Base-by-base conservation (phyloP, 805 yeast species). In the Metschnikowia kofuensis region DNA sequence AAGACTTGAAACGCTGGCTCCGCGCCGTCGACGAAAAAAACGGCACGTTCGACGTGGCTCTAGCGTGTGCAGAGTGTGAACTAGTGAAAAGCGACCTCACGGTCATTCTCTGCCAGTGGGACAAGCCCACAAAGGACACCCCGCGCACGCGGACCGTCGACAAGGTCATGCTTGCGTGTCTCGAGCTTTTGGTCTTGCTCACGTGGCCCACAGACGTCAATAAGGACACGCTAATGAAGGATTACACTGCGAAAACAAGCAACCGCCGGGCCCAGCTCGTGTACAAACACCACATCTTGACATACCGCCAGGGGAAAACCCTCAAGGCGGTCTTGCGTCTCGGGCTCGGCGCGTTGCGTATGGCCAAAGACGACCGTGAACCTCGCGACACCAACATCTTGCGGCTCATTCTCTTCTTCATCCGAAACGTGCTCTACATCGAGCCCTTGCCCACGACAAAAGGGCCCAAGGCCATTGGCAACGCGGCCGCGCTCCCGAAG, bases 1-100 rank as follows among this genome's bases (percentile, higher is more conserved):
- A 87, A 57, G 99, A 94, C 67, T 67, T 94, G 52, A 89, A 89
- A 63, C 76, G 87, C 57, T 92, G 98, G 97, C 78, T 94, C 46
- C 83, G 82, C 55, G 75, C 85, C 1, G 91, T 88, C 40, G 98
- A 92, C 65, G 94, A 88, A 48, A 76, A 76, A 38, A 76, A 80
- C 45, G 75, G 80, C 45, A 74, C 84, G 13, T 84, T 83, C 75
- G 89, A 85, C 51, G 97, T 92, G 6, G 96, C 96, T 0, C 75
- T 87, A 44, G 96, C 96, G 0, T 85, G 95, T 53, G 87, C 89
- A 6, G 92, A 87, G 46, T 82, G 87, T 12, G 85, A 86, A 1
- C 72, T 94, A 10, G 84, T 92, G 6, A 63, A 73, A 1, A 82
- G 81, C 56, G 98, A 92, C 66, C 66, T 94, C 46, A 63, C 85